Conservation (phyloP, 768 basidiomycete genomes). For the Kwoniella sp. region DNA sequence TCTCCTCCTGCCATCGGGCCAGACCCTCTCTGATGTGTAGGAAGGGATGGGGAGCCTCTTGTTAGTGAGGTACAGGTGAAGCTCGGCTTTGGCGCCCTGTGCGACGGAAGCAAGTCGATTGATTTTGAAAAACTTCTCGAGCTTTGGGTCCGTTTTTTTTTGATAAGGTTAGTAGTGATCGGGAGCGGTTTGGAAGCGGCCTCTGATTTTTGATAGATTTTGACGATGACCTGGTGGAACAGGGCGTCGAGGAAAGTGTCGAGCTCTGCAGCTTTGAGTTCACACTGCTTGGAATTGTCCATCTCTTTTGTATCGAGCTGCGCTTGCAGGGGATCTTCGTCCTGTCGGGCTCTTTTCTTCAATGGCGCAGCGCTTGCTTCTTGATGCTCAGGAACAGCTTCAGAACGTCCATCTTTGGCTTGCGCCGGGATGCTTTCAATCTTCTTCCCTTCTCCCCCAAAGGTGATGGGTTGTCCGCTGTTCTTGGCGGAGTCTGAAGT, state of each 20-base stretch:
- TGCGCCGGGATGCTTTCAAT: no score
- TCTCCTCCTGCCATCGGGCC: neutral
- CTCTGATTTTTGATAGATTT: neutral
- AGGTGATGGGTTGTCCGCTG: no score
- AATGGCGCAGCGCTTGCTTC: neutral
- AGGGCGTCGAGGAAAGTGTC: constrained; percentile 3
- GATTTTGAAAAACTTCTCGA: neutral
- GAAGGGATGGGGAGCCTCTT: constrained; percentile 6
- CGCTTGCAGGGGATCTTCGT: neutral
- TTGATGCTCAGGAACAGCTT: no score
- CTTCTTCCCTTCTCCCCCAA: no score
- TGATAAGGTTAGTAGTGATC: neutral
- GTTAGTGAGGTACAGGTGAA: constrained; percentile 6
- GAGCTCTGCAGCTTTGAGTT: neutral
- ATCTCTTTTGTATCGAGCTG: no score
- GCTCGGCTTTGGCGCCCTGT: constrained; percentile 1
- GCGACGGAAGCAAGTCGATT: neutral
- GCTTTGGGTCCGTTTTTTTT: neutral
- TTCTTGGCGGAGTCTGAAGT: no score
- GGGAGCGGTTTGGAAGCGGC: neutral
- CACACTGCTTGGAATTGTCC: no score
- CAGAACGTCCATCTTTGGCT: no score
- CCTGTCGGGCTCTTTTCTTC: neutral
- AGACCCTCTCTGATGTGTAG: constrained; percentile 6
- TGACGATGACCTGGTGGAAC: neutral